These are phyloP conservation scores for Canariomyces notabilis DNA, from an alignment of 2,329 filamentous ascomycete genomes.

Conservation along the genomic window DNA sequence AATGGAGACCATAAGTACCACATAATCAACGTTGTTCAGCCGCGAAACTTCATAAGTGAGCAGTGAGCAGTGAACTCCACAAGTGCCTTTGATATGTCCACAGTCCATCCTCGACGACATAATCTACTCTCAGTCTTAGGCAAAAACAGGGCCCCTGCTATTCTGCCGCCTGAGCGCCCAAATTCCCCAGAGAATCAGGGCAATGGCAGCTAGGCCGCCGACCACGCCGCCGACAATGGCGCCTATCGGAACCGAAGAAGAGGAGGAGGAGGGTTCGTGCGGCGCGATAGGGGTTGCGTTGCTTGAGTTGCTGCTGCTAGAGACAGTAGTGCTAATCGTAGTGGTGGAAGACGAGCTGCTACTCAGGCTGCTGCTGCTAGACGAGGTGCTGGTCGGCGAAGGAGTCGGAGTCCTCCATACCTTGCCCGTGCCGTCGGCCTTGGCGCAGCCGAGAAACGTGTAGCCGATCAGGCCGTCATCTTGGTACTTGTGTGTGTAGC, in stretches of 20 bases:
- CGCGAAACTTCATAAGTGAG: too few relatives aligned
- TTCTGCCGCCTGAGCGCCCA: constrained; percentile 29
- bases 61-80: too few relatives aligned
- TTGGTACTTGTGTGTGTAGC: constrained; percentile 30
- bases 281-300: not conserved
- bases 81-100: too few relatives aligned
- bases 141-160: too few relatives aligned
- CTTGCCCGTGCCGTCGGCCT: constrained; percentile 18
- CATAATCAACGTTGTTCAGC: too few relatives aligned
- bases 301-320: not conserved
- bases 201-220: constrained; percentile 28
- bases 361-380: too few relatives aligned
- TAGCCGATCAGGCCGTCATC: constrained; percentile 25
- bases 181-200: constrained; percentile 26
- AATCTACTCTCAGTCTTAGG: too few relatives aligned
- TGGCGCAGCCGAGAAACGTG: constrained; percentile 29
- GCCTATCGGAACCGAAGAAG: constrained; percentile 19
- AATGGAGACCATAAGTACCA: too few relatives aligned
- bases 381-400: not conserved
- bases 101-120: too few relatives aligned
- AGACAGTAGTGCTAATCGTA: not conserved
- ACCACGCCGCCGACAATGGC: constrained; percentile 33
- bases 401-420: constrained; percentile 17
- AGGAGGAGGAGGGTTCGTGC: constrained; percentile 4
- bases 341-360: not conserved